Percentiles rank a stretch among this genome's conserved stretches.
Conservation (phyloP, 2,329 filamentous ascomycete genomes). For the Diplodia intermedia region DNA sequence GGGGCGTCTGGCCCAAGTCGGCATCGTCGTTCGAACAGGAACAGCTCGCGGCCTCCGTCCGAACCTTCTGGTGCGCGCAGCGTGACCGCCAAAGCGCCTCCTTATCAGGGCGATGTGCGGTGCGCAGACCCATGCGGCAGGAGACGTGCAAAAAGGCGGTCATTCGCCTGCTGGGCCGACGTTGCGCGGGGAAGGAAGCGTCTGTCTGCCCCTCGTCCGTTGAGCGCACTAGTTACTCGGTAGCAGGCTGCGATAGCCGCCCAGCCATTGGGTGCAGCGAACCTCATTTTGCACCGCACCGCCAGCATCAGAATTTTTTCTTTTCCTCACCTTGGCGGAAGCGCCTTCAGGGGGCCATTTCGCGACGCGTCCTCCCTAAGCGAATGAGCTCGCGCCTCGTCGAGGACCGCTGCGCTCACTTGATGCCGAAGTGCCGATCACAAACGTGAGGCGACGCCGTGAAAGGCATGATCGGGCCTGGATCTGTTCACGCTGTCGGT, state of each 20-base stretch:
- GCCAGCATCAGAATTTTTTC: not conserved
- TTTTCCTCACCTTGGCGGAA: not conserved
- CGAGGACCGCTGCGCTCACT: not conserved
- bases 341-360: slow-evolving; percentile 15
- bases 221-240: not conserved
- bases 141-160: slow-evolving; percentile 23
- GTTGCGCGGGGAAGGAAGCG: slow-evolving; percentile 5
- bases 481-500: not conserved
- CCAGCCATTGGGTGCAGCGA: not conserved
- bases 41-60: slow-evolving; percentile 11
- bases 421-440: slow-evolving; percentile 26
- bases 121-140: not conserved
- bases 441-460: not conserved
- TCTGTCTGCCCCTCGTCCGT: not conserved
- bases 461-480: not conserved
- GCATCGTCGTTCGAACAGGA: slow-evolving; percentile 20
- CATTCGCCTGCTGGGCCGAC: slow-evolving; percentile 2
- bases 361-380: slow-evolving; percentile 20
- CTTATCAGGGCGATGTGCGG: slow-evolving; percentile 1
- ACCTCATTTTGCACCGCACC: not conserved
- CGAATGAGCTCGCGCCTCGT: slow-evolving; percentile 21
- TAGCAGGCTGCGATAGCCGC: not conserved
- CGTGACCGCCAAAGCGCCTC: slow-evolving; percentile 16
- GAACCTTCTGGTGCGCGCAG: slow-evolving; percentile 5
- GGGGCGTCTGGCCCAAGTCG: not conserved